Base-by-base conservation (phyloP, 1,284 basidiomycete species). In the Fistulinella cinereoalba region DNA sequence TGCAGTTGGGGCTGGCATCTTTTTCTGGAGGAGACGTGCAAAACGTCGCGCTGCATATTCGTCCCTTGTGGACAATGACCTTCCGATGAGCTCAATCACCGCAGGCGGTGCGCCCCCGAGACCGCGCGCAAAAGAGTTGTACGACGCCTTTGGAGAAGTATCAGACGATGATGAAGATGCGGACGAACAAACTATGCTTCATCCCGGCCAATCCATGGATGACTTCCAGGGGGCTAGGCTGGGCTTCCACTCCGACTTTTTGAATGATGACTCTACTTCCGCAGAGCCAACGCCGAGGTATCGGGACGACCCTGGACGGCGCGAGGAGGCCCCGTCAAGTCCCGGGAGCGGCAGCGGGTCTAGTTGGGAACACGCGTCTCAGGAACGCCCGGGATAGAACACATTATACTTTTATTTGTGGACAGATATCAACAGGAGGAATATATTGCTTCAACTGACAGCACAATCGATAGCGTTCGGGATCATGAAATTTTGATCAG, bases 141-240 rank as follows among this genome's bases (percentile, higher is more conserved):
- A 95, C 59, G 92, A 95, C 67, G 92, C 92, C 13, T 95, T 95
- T 68, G 92, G 91, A 18, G 90, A 92, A 64, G 76, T 83, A 25
- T 85, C 81, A 22, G 86, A 89, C 54, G 85, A 88, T 33, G 77
- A 88, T 50, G 85, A 79, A 29, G 82, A 88, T 47, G 83, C 74
- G 23, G 79, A 88, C 61, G 86, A 90, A 58, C 74, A 77, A 55
- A 81, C 81, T 5, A 73, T 73, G 33, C 66, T 89, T 44, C 69
- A 70, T 10, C 60, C 64, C 24, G 53, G 50, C 52, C 43, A 39
- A 44, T 44, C 61, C 15, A 40, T 58, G 4, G 52, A 58, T 32
- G 56, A 57, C 4, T 56, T 55, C 41, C 47, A 47, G 21, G 52
- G 56, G 10, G 41, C 43, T 1, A 65, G 60, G n/a, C 47, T 75